These are phyloP conservation scores for Saksenaea vasiformis DNA, from an alignment of 371 early-diverging fungal species.

Conservation along the genomic window DNA sequence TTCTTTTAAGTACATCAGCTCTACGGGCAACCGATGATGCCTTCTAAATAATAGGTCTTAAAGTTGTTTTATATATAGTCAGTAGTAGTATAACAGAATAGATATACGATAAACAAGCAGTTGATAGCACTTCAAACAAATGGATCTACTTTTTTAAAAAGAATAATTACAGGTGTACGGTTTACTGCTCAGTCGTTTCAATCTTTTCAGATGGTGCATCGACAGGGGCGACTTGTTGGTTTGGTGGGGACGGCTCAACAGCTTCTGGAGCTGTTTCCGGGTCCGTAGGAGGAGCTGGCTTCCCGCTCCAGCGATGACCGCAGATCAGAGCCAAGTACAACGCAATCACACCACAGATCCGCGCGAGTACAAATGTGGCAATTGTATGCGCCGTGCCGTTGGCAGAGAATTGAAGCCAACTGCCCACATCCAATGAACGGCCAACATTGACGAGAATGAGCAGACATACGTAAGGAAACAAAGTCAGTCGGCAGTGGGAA, in stretches of 20 bases:
- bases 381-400: neutral
- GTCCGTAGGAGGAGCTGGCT: neutral
- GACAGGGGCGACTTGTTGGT: no score
- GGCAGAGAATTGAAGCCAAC: neutral
- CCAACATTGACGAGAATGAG: neutral
- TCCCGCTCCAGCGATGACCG: neutral
- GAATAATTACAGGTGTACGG: no score
- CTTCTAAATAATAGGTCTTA: no score
- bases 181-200: no score
- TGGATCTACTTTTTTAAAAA: no score
- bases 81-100: no score
- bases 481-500: neutral
- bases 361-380: neutral
- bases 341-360: neutral
- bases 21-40: no score
- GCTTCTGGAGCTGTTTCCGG: neutral
- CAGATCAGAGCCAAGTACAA: neutral
- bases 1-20: no score
- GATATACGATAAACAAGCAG: no score
- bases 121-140: no score
- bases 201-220: no score
- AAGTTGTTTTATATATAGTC: no score
- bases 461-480: neutral
- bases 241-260: neutral
- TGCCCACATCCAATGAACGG: neutral